Evolutionary conservation across 2,329 filamentous ascomycete species (phyloP).

Genomic region (Colletotrichum abscissum): DNA sequence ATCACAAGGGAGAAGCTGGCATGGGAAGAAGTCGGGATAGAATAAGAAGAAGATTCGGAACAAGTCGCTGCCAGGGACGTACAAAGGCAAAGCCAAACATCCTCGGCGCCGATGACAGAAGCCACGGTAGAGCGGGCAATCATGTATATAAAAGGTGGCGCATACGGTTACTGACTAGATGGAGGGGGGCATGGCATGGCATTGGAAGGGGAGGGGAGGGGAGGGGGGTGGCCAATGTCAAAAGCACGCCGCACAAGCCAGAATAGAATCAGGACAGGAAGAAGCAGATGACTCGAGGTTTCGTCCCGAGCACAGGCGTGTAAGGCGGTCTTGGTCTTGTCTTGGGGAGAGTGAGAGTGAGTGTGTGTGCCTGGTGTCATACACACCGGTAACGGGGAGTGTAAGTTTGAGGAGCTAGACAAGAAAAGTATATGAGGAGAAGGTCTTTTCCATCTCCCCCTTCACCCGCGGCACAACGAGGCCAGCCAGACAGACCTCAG

Average conservation of each 20-base stretch:
- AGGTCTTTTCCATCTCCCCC: neutral
- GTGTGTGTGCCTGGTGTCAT: neutral
- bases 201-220: neutral
- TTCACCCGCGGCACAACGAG: conserved; percentile 30
- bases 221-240: conserved; percentile 11
- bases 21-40: conserved; percentile 18
- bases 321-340: neutral
- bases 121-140: conserved; percentile 30
- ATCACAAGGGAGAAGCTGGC: conserved; percentile 4
- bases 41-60: conserved; percentile 33
- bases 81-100: conserved; percentile 34
- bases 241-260: conserved; percentile 32
- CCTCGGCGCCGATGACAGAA: conserved; percentile 36
- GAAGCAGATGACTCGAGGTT: conserved; percentile 32
- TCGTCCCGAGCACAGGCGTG: conserved; percentile 1
- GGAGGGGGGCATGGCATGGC: neutral
- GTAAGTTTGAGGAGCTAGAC: conserved; percentile 1
- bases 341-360: neutral
- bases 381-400: neutral
- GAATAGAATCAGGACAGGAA: conserved; percentile 4
- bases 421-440: conserved; percentile 31
- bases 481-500: neutral
- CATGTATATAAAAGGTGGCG: conserved; percentile 31
- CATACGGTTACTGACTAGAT: neutral
- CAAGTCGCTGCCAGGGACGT: conserved; percentile 17